Evolutionary conservation across 257 asterid species (phyloP), one percentile per base, ranked within the genome.

Genomic region (Solanum tarapatanum): DNA sequence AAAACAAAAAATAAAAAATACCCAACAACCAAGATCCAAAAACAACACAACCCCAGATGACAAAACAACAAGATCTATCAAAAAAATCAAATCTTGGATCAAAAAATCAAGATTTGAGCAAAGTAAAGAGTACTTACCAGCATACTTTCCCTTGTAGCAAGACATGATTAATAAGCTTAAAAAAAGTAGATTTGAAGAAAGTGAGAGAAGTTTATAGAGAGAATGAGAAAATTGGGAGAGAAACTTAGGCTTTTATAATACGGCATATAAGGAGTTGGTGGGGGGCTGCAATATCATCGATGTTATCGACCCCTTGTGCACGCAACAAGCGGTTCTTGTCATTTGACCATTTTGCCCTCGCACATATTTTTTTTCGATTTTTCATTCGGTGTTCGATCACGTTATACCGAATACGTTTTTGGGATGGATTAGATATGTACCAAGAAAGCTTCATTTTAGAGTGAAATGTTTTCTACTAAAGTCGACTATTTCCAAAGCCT

Each of bases 81-180:
- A 30, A 62, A 35, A 7, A n/a, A 11, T 14, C 55, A 16, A 45
- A 4, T 13, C 11, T 45, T 48, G 36, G 28, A 48, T 23, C 5
- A 19, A 82, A 39, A 16, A 11, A 30, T 7, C 60, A 43, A 83
- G 86, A 68, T 58, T 24, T 21, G 55, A 39, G 17, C 33, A 11
- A 35, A 84, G 13, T 45, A 3, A n/a, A 32, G 51, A 8, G 6
- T 13, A 45, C 3, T 48, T 72, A 88, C 89, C 89, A 7, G 89
- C 87, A 75, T 83, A 88, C 43, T 88, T 88, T 58, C 89, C 89
- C 62, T 43, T 88, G 87, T 84, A 88, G 87, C 89, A 88, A 84
- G 89, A 88, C 89, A 88, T 88, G 89, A 62, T 69, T 10, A 39
- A 12, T 3, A 10, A 2, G 62, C 3, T 62, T 35, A 11, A 6